These are phyloP conservation scores for Stenogyne calaminthoides DNA, from an alignment of 305 asterid genomes.

Conservation along the genomic window DNA sequence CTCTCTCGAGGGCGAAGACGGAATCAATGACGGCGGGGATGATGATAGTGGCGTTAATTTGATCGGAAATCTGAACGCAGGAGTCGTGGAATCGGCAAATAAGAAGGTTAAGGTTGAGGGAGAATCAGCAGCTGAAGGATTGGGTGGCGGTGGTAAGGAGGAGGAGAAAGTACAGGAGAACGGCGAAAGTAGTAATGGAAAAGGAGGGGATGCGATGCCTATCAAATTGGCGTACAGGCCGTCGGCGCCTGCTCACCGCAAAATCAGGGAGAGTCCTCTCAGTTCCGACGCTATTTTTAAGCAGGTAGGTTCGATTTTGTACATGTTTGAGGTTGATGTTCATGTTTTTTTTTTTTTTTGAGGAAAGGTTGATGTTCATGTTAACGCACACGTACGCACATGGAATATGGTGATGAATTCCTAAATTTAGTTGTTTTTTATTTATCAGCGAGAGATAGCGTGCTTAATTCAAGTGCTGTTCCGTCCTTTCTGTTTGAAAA, in stretches of 20 bases:
- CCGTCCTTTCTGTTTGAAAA: neutral
- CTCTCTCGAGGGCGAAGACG: constrained; percentile 36
- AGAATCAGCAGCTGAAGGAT: constrained; percentile 33
- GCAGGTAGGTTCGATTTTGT: constrained; percentile 45
- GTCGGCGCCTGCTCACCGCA: constrained; percentile 85
- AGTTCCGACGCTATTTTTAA: constrained; percentile 95
- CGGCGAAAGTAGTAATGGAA: constrained; percentile 37
- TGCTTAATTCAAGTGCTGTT: constrained; percentile 1
- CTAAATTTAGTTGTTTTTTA: neutral
- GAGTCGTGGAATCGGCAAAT: constrained; percentile 34
- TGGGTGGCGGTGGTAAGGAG: constrained; percentile 28
- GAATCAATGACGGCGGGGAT: constrained; percentile 29
- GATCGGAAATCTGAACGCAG: constrained; percentile 35
- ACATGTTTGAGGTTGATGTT: neutral
- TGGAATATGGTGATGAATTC: constrained; percentile 13
- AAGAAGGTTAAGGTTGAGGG: constrained; percentile 34
- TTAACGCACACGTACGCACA: no score
- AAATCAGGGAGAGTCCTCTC: constrained; percentile 87
- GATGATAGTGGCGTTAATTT: constrained; percentile 36
- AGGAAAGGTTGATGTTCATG: neutral
- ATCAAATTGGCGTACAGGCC: constrained; percentile 69
- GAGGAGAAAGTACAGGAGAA: constrained; percentile 42
- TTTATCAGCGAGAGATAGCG: neutral
- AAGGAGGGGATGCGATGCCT: constrained; percentile 36
- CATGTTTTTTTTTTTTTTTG: neutral